These are phyloP conservation scores for Colletotrichum limetticola DNA, from an alignment of 2,329 filamentous ascomycete species.

Conservation along the genomic window DNA sequence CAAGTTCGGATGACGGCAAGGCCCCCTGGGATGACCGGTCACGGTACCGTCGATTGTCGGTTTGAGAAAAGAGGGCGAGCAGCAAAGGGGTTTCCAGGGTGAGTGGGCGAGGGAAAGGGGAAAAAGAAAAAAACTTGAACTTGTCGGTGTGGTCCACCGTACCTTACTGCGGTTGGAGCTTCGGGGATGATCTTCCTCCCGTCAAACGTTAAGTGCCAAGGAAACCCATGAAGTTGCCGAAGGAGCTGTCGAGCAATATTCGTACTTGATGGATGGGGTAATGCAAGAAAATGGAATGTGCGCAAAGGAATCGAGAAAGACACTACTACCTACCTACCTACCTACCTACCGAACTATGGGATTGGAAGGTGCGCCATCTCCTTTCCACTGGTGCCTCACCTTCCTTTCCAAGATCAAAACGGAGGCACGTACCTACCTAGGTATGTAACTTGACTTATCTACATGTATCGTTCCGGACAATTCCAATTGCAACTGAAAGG, in stretches of 20 bases:
- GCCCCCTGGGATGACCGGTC: neutral
- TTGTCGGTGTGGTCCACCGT: neutral
- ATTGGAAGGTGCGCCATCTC: neutral
- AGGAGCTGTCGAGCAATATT: neutral
- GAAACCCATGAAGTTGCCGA: neutral
- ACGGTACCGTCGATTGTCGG: slow-evolving; percentile 2
- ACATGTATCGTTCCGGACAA: neutral
- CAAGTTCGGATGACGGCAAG: slow-evolving; percentile 31
- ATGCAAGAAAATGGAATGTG: neutral
- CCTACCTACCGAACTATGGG: too few species aligned
- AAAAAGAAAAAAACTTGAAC: too few species aligned
- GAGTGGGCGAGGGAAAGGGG: neutral
- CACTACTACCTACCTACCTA: too few species aligned
- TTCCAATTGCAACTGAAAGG: neutral
- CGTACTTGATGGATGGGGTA: too few species aligned
- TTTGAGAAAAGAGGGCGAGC: slow-evolving; percentile 19
- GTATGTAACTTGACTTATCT: neutral
- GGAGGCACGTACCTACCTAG: neutral
- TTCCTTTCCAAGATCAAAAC: neutral
- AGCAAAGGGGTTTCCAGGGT: neutral
- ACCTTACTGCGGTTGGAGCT: neutral
- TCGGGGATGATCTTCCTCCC: neutral
- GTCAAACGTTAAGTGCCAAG: slow-evolving; percentile 3
- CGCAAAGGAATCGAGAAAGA: neutral
- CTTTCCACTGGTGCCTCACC: neutral